Percentiles rank a stretch among this genome's conserved stretches.
These are phyloP conservation scores for Filobasidium wieringae DNA, from an alignment of 768 basidiomycete species.

Conservation along the genomic window DNA sequence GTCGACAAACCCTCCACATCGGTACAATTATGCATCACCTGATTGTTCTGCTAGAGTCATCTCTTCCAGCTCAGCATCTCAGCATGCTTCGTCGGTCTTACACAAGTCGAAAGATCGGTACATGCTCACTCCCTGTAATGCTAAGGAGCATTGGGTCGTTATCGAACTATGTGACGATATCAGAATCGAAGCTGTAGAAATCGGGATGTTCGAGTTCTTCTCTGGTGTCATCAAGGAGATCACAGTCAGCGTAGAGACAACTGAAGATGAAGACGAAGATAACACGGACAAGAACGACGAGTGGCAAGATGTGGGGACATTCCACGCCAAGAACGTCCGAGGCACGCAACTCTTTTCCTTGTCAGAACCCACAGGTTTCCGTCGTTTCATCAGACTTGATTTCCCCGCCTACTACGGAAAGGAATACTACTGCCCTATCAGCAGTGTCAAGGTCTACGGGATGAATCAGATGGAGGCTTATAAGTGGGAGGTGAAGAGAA, in stretches of 20 bases:
- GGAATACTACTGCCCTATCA: conserved; percentile 93
- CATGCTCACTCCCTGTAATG: conserved; percentile 85
- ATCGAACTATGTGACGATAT: conserved; percentile 98
- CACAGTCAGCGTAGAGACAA: conserved; percentile 55
- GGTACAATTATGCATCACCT: conserved; percentile 85
- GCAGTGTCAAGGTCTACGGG: conserved; percentile 83
- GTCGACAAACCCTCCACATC: conserved; percentile 38
- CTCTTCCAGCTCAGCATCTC: conserved; percentile 64
- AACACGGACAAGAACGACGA: conserved; percentile 29
- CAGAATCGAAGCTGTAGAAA: conserved; percentile 84
- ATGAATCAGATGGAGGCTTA: conserved; percentile 92
- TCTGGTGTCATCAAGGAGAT: conserved; percentile 92
- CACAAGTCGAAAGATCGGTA: conserved; percentile 83
- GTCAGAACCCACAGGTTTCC: conserved; percentile 48
- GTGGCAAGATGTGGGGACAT: conserved; percentile 68
- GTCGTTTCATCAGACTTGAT: conserved; percentile 85
- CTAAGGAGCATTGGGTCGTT: conserved; percentile 59
- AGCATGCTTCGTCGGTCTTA: conserved; percentile 70
- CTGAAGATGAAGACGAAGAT: conserved; percentile 30
- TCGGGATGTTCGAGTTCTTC: conserved; percentile 97
- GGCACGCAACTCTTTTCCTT: conserved; percentile 43
- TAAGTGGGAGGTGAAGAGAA: conserved; percentile 52
- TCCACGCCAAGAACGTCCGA: conserved; percentile 70
- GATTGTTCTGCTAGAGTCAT: conserved; percentile 93
- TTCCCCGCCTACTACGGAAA: conserved; percentile 85